These are phyloP conservation scores for Mycoemilia scoparia DNA, from an alignment of 192 early-diverging fungal genomes.

Conservation along the genomic window DNA sequence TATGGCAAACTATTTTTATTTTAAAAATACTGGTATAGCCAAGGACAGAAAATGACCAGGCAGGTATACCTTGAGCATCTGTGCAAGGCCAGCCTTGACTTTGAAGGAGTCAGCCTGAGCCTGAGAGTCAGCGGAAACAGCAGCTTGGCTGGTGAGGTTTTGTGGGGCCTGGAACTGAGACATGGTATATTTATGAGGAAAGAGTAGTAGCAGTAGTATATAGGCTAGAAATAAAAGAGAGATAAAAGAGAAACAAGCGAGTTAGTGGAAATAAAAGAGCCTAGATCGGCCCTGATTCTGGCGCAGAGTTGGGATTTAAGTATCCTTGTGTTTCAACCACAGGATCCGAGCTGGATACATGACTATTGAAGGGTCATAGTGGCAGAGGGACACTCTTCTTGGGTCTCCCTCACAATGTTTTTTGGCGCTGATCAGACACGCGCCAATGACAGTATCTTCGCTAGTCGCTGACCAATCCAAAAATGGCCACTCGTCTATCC, in stretches of 20 bases:
- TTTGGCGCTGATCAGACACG: too few relatives aligned
- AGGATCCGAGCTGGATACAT: too few relatives aligned
- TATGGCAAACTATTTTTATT: neutral
- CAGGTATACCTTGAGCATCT: slow-evolving; percentile 99
- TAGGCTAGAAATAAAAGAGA: neutral
- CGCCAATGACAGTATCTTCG: too few relatives aligned
- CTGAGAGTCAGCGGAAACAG: slow-evolving; percentile 1
- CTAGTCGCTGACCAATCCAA: too few relatives aligned
- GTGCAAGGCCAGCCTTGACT: slow-evolving; percentile 90
- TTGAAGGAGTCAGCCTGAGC: slow-evolving; percentile 36
- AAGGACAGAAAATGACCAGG: slow-evolving; percentile 21
- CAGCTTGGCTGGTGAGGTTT: slow-evolving; percentile 32
- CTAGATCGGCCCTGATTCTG: too few relatives aligned
- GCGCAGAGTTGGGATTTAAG: too few relatives aligned
- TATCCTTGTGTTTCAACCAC: too few relatives aligned
- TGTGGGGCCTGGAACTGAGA: slow-evolving; percentile 34
- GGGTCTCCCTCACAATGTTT: too few relatives aligned
- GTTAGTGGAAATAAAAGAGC: neutral
- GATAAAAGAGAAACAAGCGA: neutral
- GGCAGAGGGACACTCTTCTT: too few relatives aligned
- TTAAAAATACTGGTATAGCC: neutral
- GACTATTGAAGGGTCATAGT: too few relatives aligned
- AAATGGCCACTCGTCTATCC: too few relatives aligned
- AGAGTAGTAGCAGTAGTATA: neutral
- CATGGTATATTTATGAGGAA: slow-evolving; percentile 1